A percentile compares a stretch with the other conserved stretches of the same genome.
These are phyloP conservation scores for Melanogaster broomeanus DNA, from an alignment of 768 basidiomycete species.

Conservation along the genomic window DNA sequence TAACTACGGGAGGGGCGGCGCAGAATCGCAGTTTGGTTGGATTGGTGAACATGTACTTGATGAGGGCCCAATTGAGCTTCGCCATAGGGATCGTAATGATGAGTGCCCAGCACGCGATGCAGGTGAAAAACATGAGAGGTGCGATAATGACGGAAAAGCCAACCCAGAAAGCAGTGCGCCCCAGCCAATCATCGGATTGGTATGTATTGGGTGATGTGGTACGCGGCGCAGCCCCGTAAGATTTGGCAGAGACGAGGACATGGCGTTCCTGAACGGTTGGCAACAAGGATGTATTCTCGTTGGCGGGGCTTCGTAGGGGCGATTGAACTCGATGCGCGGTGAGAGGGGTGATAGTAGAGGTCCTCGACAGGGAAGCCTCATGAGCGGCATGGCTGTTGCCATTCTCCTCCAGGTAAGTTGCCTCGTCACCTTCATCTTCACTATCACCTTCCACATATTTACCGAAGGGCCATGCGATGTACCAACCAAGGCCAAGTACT, in stretches of 20 bases:
- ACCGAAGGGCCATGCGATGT: constrained; percentile 97
- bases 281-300: constrained; percentile 53
- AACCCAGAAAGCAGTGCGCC: constrained; percentile 82
- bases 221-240: constrained; percentile 64
- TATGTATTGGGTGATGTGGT: constrained; percentile 23
- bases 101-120: constrained; percentile 91
- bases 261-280: constrained; percentile 29
- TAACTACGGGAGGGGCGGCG: constrained; percentile 75
- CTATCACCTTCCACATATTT: constrained; percentile 93
- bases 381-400: constrained; percentile 19
- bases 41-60: constrained; percentile 75
- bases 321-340: constrained; percentile 25
- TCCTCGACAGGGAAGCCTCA: constrained; percentile 42
- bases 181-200: constrained; percentile 52
- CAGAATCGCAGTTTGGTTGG: constrained; percentile 92
- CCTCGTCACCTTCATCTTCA: constrained; percentile 43
- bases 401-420: constrained; percentile 30
- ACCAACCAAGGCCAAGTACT: constrained; percentile 92
- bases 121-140: constrained; percentile 86
- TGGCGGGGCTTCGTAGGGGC: constrained; percentile 19
- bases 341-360: constrained; percentile 46
- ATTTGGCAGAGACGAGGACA: constrained; percentile 50
- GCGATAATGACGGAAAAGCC: constrained; percentile 76
- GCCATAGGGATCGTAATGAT: constrained; percentile 98
- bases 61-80: constrained; percentile 92